Percentiles rank a stretch among this genome's conserved stretches.
Evolutionary conservation across 2,329 filamentous ascomycete genomes (phyloP).

Genomic region (Cladosporium austrohemisphaericum): DNA sequence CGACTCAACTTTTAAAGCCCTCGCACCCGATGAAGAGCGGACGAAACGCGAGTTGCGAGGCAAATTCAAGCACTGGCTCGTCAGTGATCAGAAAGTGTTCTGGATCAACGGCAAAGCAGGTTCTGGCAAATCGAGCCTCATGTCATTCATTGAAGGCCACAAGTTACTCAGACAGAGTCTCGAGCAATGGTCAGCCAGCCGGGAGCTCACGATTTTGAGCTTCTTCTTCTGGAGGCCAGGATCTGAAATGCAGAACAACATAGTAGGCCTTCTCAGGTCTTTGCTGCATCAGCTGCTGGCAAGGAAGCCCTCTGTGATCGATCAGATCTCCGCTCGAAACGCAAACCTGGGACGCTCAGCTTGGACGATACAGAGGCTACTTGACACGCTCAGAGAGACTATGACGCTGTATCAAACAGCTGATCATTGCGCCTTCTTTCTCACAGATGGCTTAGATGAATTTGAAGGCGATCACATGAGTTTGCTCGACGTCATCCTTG

Average conservation of each 20-base stretch:
- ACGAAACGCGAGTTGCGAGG: background rate
- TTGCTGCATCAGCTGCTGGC: background rate
- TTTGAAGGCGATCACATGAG: background rate
- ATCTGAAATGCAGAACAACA: background rate
- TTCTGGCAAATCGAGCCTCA: constrained; percentile 4
- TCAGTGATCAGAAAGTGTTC: background rate
- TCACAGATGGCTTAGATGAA: constrained; percentile 3
- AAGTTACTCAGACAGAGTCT: background rate
- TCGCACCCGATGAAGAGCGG: no score
- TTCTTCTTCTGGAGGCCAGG: constrained; percentile 9
- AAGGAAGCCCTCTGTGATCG: background rate
- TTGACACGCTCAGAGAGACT: background rate
- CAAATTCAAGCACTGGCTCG: background rate
- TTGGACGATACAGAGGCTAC: background rate
- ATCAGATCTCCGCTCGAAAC: background rate
- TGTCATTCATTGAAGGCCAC: background rate
- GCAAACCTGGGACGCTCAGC: background rate
- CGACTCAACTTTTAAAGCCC: background rate
- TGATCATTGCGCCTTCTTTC: background rate
- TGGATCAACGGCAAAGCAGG: constrained; percentile 8
- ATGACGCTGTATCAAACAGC: background rate
- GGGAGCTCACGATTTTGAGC: background rate
- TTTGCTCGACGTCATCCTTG: background rate
- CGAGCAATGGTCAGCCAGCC: background rate
- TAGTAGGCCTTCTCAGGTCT: background rate